phyloP scores from a whole-genome alignment of 2,329 filamentous ascomycete genomes.

The Bisporella sp. region DNA sequence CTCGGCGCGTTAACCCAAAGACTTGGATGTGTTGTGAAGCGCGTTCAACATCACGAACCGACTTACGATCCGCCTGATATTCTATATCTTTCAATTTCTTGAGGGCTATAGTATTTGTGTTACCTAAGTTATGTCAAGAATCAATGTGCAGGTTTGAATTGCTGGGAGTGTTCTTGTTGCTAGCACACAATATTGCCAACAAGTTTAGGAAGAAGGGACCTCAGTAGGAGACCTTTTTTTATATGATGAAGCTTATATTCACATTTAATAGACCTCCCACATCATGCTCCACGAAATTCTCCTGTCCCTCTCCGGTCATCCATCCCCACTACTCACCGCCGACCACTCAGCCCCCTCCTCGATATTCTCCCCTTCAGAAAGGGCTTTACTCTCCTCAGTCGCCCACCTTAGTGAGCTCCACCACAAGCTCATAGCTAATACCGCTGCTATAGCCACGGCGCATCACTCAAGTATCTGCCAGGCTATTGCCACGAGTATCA shows the following conservation, averaged over 20 bases:
- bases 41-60: neutral
- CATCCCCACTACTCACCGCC: conserved; percentile 73
- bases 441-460: conserved; percentile 57
- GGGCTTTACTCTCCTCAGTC: conserved; percentile 70
- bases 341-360: conserved; percentile 39
- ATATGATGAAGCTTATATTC: neutral
- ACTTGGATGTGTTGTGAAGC: neutral
- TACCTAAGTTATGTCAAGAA: conserved; percentile 8
- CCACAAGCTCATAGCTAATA: conserved; percentile 60
- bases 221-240: neutral
- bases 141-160: conserved; percentile 28
- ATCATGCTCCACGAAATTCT: conserved; percentile 97
- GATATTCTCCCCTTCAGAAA: conserved; percentile 69
- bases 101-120: neutral
- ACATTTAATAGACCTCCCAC: conserved; percentile 2
- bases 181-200: conserved; percentile 18
- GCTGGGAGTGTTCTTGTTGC: conserved; percentile 23
- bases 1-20: neutral
- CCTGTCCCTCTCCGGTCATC: conserved; percentile 89
- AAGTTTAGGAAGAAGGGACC: conserved; percentile 10
- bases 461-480: conserved; percentile 82
- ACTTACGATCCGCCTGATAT: neutral
- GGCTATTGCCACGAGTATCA: conserved; percentile 74
- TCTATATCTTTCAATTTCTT: neutral
- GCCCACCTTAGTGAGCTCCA: conserved; percentile 75